Conservation (phyloP, 345 rosid genomes). For the Lagerstroemia speciosa region DNA sequence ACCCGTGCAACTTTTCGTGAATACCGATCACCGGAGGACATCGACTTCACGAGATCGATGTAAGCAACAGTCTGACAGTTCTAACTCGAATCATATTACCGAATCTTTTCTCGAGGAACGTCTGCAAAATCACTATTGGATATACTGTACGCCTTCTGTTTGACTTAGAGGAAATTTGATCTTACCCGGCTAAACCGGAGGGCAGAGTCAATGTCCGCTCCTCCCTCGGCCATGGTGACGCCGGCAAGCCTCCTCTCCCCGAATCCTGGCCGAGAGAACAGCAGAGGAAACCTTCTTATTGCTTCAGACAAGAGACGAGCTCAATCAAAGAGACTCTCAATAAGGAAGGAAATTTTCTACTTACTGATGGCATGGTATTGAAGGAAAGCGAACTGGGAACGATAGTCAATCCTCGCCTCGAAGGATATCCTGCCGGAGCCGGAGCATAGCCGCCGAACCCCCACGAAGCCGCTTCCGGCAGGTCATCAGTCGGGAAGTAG, state of each 20-base stretch:
- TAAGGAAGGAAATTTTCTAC: not conserved
- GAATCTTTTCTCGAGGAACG: no score
- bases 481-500: not conserved
- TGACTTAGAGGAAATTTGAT: not conserved
- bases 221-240: not conserved
- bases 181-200: slow-evolving; percentile 7
- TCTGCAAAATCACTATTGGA: no score
- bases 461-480: not conserved
- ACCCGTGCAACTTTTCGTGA: no score
- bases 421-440: not conserved
- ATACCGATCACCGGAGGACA: no score
- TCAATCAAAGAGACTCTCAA: not conserved
- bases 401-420: not conserved
- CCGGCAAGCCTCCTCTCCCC: not conserved
- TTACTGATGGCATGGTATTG: not conserved
- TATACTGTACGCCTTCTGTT: not conserved
- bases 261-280: not conserved
- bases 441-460: not conserved
- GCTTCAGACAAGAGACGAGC: not conserved
- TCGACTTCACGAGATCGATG: no score
- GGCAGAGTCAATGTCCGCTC: not conserved
- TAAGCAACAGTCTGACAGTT: no score
- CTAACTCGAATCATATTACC: no score
- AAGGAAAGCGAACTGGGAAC: not conserved
- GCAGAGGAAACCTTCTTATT: not conserved